Conservation (phyloP, 2,329 filamentous ascomycete genomes). For the Neonectria magnoliae region DNA sequence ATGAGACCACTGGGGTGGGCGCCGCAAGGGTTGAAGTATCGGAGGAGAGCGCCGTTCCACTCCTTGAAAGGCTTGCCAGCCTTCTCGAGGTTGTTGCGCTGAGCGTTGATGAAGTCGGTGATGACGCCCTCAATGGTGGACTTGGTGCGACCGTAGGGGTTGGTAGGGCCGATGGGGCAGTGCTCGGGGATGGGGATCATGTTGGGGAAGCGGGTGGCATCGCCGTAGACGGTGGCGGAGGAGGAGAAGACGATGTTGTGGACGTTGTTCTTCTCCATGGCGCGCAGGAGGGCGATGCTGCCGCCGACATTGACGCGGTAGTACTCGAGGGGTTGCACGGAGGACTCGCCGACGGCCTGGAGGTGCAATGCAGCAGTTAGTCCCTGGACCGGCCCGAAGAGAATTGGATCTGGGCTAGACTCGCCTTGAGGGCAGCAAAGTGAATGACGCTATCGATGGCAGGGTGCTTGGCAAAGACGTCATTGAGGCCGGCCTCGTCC, state of each 20-base stretch:
- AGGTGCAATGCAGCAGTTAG: constrained; percentile 23
- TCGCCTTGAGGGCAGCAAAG: constrained; percentile 95
- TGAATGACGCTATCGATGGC: constrained; percentile 98
- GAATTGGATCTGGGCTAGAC: constrained; percentile 28
- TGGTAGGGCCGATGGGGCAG: constrained; percentile 95
- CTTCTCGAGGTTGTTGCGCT: constrained; percentile 85
- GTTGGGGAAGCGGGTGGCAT: constrained; percentile 92
- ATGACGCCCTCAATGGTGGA: constrained; percentile 91
- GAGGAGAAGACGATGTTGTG: constrained; percentile 98
- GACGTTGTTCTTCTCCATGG: constrained; percentile 91
- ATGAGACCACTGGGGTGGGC: constrained; percentile 95
- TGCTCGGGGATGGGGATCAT: constrained; percentile 99
- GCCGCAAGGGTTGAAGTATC: constrained; percentile 98
- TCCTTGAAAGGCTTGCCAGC: constrained; percentile 79
- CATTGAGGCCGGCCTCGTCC: constrained; percentile 82
- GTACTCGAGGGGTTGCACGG: constrained; percentile 94
- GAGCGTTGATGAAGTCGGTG: constrained; percentile 86
- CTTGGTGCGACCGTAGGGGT: constrained; percentile 98
- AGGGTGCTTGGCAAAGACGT: constrained; percentile 87
- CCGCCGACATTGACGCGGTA: constrained; percentile 97
- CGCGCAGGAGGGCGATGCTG: constrained; percentile 84
- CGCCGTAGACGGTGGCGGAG: constrained; percentile 97
- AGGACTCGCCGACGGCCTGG: constrained; percentile 96
- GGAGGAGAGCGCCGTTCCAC: constrained; percentile 92
- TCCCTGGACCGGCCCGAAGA: neutral